Evolutionary conservation across 495 filamentous ascomycete species (phyloP).

Genomic region (Penicillium daleae): DNA sequence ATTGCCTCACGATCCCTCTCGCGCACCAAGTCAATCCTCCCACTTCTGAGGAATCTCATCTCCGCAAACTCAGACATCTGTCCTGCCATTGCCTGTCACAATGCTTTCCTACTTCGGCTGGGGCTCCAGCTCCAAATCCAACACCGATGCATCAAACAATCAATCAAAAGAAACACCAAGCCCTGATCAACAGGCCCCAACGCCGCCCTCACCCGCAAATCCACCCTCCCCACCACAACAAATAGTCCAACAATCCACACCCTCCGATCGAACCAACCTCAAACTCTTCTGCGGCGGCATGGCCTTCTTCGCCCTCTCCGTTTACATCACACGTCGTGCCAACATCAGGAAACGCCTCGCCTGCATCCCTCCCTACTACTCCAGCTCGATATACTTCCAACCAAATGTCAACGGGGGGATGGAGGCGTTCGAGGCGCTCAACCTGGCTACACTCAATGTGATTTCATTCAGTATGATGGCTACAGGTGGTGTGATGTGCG

Average conservation of each 20-base stretch:
- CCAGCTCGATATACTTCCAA: conserved; percentile 52
- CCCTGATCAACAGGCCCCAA: conserved; percentile 3
- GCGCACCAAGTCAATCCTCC: neutral
- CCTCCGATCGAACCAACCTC: conserved; percentile 35
- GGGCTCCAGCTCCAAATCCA: conserved; percentile 34
- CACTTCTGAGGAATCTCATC: neutral
- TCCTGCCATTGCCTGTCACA: neutral
- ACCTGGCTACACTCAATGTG: conserved; percentile 82
- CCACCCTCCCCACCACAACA: conserved; percentile 21
- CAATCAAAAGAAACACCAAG: conserved; percentile 14
- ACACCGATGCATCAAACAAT: conserved; percentile 7
- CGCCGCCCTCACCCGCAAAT: conserved; percentile 9
- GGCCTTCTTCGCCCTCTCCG: conserved; percentile 70
- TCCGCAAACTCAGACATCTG: neutral
- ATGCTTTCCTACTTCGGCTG: conserved; percentile 38
- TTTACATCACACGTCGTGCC: conserved; percentile 71
- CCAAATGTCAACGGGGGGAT: conserved; percentile 56
- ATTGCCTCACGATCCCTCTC: too few relatives aligned
- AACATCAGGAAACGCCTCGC: conserved; percentile 56
- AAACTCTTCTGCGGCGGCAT: conserved; percentile 72
- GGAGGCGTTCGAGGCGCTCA: conserved; percentile 78
- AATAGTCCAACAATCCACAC: conserved; percentile 19
- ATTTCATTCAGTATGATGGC: conserved; percentile 68
- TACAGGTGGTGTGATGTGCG: conserved; percentile 68
- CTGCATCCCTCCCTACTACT: conserved; percentile 67